These are phyloP conservation scores for Piper betle DNA, from an alignment of 164 flowering plant species.

Conservation along the genomic window DNA sequence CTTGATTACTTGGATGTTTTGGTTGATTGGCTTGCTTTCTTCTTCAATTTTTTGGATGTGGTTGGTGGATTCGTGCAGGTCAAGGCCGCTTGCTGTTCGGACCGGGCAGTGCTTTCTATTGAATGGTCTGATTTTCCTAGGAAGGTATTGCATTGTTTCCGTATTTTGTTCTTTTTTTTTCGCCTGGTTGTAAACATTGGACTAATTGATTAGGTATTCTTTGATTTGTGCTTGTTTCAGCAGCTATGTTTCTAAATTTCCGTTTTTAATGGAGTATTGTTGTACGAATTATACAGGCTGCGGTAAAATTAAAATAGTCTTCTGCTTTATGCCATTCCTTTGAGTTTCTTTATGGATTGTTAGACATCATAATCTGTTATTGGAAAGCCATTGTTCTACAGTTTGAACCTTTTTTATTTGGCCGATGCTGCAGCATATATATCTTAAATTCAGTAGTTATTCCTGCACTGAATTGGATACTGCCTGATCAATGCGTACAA, in stretches of 20 bases:
- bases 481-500: slow-evolving; percentile 7
- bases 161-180: background rate
- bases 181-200: background rate
- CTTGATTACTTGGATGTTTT: background rate
- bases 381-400: no score
- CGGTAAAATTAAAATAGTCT: no score
- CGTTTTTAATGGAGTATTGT: no score
- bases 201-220: no score
- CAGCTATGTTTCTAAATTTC: no score
- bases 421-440: slow-evolving; percentile 3
- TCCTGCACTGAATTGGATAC: slow-evolving; percentile 6
- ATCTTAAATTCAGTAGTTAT: slow-evolving; percentile 5
- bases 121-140: slow-evolving; percentile 77
- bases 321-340: no score
- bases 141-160: slow-evolving; percentile 37
- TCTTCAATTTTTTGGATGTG: background rate
- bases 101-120: slow-evolving; percentile 87
- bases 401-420: background rate
- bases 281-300: no score
- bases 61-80: slow-evolving; percentile 61
- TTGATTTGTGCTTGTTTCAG: background rate
- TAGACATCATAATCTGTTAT: no score
- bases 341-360: no score
- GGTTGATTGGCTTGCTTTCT: background rate
- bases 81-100: slow-evolving; percentile 50